Base-by-base conservation (phyloP, 2,329 filamentous ascomycete genomes). In the Cordyceps sp. region DNA sequence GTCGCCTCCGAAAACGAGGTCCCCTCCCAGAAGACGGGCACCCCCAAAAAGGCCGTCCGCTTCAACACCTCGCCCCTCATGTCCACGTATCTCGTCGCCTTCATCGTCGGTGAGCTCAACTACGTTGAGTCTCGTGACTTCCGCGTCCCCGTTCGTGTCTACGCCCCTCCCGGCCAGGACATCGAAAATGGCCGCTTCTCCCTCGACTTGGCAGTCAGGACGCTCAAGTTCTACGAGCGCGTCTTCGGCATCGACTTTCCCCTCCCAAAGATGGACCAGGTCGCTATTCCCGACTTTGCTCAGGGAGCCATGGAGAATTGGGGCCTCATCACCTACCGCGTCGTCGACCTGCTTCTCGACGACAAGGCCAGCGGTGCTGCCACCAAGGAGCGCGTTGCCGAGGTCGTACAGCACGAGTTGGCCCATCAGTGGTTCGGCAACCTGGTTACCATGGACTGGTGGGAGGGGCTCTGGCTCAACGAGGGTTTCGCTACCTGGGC, bases 341-440 rank as follows among this genome's bases (percentile, higher is more conserved):
- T 93, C 16, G 86, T 94, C 22, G 52, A 55, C 26, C 42, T 96
- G 29, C 69, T 96, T 36, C 73, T 93, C 39, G 88, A 96, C 45
- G 84, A 94, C 57, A 90, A 92, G 66, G 80, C 73, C 4, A 90
- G 82, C 46, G 81, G 85, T 48, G 86, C 88, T 15, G 78, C 79
- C 24, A 83, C 78, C 38, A 94, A 93, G 62, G 81, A 94, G 61
- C 77, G 86, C 25, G 82, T 96, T 33, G 88, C 88, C 32, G 88
- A 94, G 55, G 84, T 90, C 26, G 88, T 96, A 19, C 86, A 94
- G 64, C 88, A 96, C 60, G 88, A 96, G 55, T 65, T 96, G 50
- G 88, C 88, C 26, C 88, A 96, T 58, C 88, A 94, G 57, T 96
- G 88, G 88, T 96, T 96, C 49, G 88, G 88, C 39, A 94, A 96